A percentile compares a stretch with the other conserved stretches of the same genome.
These are phyloP conservation scores for Phaeosphaeriaceae sp. DNA, from an alignment of 2,329 filamentous ascomycete genomes.

Conservation along the genomic window DNA sequence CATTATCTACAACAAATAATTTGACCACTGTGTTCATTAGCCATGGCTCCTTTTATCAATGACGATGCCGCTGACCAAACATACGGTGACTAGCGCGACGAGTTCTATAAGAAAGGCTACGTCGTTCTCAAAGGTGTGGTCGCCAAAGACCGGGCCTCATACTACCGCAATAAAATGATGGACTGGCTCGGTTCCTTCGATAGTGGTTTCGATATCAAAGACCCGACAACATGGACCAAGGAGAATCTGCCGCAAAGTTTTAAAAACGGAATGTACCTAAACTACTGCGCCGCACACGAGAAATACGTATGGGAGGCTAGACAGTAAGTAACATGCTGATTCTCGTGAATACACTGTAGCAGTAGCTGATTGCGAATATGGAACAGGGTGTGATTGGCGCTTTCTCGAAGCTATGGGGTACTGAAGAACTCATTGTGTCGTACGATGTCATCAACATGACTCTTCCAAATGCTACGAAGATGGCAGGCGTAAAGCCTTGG, in stretches of 20 bases:
- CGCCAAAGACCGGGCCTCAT: conserved; percentile 27
- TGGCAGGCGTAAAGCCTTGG: conserved; percentile 44
- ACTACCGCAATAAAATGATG: conserved; percentile 38
- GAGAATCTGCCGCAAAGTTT: conserved; percentile 50
- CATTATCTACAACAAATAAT: background rate
- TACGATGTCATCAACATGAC: conserved; percentile 52
- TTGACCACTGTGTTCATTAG: background rate
- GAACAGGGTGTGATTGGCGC: conserved; percentile 51
- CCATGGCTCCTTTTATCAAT: conserved; percentile 10
- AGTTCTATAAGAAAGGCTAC: conserved; percentile 36
- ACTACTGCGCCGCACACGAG: conserved; percentile 51
- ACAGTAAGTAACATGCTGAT: conserved; percentile 4
- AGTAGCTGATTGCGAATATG: background rate
- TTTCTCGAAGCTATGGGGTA: conserved; percentile 53
- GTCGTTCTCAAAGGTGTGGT: conserved; percentile 36
- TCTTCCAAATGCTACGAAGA: conserved; percentile 48
- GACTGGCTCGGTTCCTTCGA: conserved; percentile 40
- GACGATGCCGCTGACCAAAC: background rate
- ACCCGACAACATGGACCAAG: conserved; percentile 50
- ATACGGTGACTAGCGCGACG: conserved; percentile 40
- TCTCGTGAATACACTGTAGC: background rate
- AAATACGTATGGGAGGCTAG: conserved; percentile 55
- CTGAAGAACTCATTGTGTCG: conserved; percentile 35
- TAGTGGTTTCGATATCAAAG: conserved; percentile 38
- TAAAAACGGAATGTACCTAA: conserved; percentile 48